Conservation (phyloP, 2,329 filamentous ascomycete genomes). For the Cladosporium velox region DNA sequence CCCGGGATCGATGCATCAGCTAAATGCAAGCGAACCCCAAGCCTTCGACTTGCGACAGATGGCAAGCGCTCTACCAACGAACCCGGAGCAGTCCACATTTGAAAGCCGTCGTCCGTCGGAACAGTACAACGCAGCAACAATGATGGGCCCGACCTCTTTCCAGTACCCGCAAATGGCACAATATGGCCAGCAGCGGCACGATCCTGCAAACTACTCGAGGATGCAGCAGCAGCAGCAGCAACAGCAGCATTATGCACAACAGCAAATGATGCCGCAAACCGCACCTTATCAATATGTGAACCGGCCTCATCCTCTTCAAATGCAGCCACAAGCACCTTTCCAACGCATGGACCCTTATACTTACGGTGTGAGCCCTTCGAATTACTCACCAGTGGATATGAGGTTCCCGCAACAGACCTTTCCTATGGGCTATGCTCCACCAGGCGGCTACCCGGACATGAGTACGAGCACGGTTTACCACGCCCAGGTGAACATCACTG, state of each 20-base stretch:
- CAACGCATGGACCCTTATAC: conserved; percentile 31
- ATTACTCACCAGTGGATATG: conserved; percentile 30
- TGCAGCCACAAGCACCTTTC: conserved; percentile 29
- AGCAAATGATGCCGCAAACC: background rate
- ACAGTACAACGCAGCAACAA: conserved; percentile 16
- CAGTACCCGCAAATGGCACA: conserved; percentile 28
- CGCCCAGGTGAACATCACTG: background rate
- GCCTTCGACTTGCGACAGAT: conserved; percentile 25
- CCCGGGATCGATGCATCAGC: background rate
- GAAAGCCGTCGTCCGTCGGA: conserved; percentile 1
- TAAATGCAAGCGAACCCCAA: background rate
- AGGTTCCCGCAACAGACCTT: conserved; percentile 26
- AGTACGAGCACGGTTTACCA: background rate
- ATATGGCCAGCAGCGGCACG: conserved; percentile 25
- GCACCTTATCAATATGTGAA: background rate
- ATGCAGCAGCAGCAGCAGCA: conserved; percentile 22
- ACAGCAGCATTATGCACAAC: conserved; percentile 3
- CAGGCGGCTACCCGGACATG: conserved; percentile 26
- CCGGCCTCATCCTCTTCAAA: conserved; percentile 9
- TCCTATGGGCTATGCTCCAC: conserved; percentile 25
- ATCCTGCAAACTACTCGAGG: conserved; percentile 26
- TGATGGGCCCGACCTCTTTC: conserved; percentile 21
- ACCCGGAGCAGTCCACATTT: background rate
- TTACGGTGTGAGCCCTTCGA: conserved; percentile 28
- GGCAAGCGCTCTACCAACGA: conserved; percentile 21